Percentiles rank a stretch among this genome's conserved stretches.
These are phyloP conservation scores for Fusarium subglutinans DNA, from an alignment of 2,329 filamentous ascomycete species.

Conservation along the genomic window DNA sequence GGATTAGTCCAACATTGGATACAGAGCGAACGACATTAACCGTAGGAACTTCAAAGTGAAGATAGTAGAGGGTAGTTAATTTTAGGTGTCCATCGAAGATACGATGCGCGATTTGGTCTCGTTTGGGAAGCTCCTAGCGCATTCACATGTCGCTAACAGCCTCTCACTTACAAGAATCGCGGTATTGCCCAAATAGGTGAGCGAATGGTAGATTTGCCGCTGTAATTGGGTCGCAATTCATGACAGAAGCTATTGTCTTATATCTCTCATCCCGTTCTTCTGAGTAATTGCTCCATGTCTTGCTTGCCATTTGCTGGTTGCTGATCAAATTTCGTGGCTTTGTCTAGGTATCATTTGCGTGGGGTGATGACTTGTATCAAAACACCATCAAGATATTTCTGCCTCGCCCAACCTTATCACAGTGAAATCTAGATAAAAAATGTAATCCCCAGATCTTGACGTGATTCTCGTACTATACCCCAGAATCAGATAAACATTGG, in stretches of 20 bases:
- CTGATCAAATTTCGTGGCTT: neutral
- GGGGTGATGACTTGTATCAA: neutral
- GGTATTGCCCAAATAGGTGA: constrained; percentile 22
- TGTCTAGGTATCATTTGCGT: neutral
- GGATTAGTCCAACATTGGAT: constrained; percentile 6
- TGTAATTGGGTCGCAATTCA: constrained; percentile 35
- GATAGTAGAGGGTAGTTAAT: neutral
- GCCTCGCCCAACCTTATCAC: neutral
- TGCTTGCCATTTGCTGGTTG: neutral
- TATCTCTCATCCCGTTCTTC: constrained; percentile 24
- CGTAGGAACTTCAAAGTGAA: neutral
- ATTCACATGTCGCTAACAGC: constrained; percentile 4
- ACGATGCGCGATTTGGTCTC: constrained; percentile 13
- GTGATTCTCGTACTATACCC: constrained; percentile 13
- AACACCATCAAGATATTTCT: neutral
- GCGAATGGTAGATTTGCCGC: constrained; percentile 13
- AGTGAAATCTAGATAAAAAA: constrained; percentile 3
- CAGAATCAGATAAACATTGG: constrained; percentile 8
- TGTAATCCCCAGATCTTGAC: constrained; percentile 25
- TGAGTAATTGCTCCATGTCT: constrained; percentile 7
- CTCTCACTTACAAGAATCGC: constrained; percentile 2
- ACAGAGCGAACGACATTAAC: neutral
- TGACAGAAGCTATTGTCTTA: constrained; percentile 12
- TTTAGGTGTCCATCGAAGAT: neutral
- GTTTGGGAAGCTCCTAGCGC: constrained; percentile 34